These are phyloP conservation scores for Dendrobium huoshanense DNA, from an alignment of 106 monocot species.

Conservation along the genomic window DNA sequence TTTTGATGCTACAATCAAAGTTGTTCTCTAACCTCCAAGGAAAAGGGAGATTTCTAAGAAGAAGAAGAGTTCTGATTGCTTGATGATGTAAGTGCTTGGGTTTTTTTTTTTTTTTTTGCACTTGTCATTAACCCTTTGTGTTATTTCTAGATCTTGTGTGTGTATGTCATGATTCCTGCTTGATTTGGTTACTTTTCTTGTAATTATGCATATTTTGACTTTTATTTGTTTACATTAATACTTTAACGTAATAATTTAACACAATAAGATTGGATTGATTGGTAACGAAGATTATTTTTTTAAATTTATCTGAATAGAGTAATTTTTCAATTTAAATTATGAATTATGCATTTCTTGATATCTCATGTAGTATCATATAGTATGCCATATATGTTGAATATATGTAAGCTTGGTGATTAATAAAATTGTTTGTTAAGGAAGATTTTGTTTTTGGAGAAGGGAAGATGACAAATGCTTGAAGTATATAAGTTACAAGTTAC, in stretches of 20 bases:
- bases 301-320: no score
- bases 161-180: no score
- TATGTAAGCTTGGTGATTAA: neutral
- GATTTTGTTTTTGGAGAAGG: no score
- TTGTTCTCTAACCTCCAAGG: constrained; percentile 84
- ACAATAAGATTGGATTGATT: neutral
- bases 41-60: constrained; percentile 62
- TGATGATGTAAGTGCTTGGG: constrained; percentile 43
- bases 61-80: constrained; percentile 45
- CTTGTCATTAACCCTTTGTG: neutral
- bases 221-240: neutral
- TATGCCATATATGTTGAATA: neutral
- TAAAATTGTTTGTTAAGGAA: no score
- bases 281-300: neutral
- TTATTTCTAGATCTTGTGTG: neutral
- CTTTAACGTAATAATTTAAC: neutral
- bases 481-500: no score
- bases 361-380: no score
- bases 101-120: neutral
- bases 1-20: constrained; percentile 88
- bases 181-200: neutral
- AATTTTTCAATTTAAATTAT: no score
- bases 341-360: no score
- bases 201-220: neutral
- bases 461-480: no score